Conservation (phyloP, 805 yeast genomes). For the Clavispora phyllophila region DNA sequence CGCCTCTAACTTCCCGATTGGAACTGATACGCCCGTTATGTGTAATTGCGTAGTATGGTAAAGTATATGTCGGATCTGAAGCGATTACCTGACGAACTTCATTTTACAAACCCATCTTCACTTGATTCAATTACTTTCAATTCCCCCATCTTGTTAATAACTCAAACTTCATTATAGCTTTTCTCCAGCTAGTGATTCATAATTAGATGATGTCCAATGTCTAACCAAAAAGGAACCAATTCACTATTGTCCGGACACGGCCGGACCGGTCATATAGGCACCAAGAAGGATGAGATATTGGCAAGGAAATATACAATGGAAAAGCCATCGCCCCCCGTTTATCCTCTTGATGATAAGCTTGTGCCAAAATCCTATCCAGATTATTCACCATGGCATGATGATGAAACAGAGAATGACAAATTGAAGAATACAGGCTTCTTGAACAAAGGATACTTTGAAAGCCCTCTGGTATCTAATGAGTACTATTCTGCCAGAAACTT, state of each 20-base stretch:
- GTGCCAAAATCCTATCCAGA: slow-evolving; percentile 51
- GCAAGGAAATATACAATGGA: slow-evolving; percentile 34
- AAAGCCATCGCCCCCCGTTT: slow-evolving; percentile 28
- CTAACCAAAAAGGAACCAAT: slow-evolving; percentile 12
- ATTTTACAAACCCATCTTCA: background rate
- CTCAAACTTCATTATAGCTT: background rate
- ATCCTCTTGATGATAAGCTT: slow-evolving; percentile 28
- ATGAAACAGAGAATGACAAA: slow-evolving; percentile 34
- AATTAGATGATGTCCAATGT: slow-evolving; percentile 1
- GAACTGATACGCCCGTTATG: background rate
- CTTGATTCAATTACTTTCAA: background rate
- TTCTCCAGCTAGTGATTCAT: background rate
- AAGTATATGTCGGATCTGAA: background rate
- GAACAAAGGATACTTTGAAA: slow-evolving; percentile 68
- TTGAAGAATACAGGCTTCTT: slow-evolving; percentile 46
- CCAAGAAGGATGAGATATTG: slow-evolving; percentile 28
- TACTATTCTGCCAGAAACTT: slow-evolving; percentile 63
- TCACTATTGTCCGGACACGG: slow-evolving; percentile 11
- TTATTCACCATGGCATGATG: slow-evolving; percentile 56
- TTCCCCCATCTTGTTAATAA: background rate
- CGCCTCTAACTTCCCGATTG: background rate
- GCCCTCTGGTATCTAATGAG: slow-evolving; percentile 61
- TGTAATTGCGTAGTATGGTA: background rate
- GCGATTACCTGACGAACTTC: background rate
- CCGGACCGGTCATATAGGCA: slow-evolving; percentile 14